Conservation (phyloP, 768 basidiomycete genomes). For the Chalciporus sphaerocephalus region DNA sequence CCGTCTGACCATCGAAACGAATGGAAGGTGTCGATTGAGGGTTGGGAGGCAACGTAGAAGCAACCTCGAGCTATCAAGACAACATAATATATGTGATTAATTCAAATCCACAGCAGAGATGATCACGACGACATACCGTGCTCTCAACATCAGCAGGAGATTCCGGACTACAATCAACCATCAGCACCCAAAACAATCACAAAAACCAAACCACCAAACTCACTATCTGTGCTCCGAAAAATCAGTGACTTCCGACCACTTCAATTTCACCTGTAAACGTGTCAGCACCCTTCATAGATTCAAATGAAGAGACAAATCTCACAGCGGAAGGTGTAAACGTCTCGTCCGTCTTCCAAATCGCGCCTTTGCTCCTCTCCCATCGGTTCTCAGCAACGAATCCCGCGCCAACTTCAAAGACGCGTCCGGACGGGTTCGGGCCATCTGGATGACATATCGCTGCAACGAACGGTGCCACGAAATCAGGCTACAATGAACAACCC, state of each 20-base stretch:
- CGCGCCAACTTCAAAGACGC: conserved; percentile 89
- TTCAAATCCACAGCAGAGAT: neutral
- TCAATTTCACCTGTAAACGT: conserved; percentile 61
- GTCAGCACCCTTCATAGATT: neutral
- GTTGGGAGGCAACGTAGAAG: conserved; percentile 64
- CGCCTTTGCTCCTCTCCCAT: conserved; percentile 88
- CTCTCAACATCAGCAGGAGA: conserved; percentile 59
- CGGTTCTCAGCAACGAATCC: conserved; percentile 89
- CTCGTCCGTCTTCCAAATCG: conserved; percentile 83
- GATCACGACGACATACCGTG: conserved; percentile 35
- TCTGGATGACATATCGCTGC: conserved; percentile 83
- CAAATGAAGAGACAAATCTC: conserved; percentile 15
- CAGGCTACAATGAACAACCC: conserved; percentile 52
- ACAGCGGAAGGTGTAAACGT: conserved; percentile 94
- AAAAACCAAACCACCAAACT: conserved; percentile 28
- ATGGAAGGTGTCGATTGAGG: conserved; percentile 64
- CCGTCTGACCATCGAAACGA: conserved; percentile 84
- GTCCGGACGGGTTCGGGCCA: conserved; percentile 72
- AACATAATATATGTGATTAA: no score
- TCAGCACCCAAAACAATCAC: conserved; percentile 8
- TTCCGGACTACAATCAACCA: conserved; percentile 48
- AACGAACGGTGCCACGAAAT: conserved; percentile 90
- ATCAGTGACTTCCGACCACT: conserved; percentile 79
- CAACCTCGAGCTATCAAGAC: conserved; percentile 53
- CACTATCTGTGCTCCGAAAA: conserved; percentile 70